Conservation (phyloP, 1,284 basidiomycete genomes). For the Pseudozyma tsukubaensis region DNA sequence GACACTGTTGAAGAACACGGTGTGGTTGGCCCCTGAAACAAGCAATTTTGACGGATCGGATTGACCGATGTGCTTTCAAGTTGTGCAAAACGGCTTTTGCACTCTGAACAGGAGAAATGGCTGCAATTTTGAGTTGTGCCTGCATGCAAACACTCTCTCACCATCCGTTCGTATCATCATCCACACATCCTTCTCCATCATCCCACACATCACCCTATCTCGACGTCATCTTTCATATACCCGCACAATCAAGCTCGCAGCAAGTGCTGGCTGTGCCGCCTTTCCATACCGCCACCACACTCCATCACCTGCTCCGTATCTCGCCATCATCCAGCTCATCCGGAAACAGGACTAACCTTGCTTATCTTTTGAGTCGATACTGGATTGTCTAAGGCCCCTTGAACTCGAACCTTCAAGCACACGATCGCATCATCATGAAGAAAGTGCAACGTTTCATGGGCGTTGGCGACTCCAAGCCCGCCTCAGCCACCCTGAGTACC, state of each 20-base stretch:
- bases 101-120: background rate
- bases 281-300: no score
- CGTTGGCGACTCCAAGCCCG: conserved; percentile 48
- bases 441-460: conserved; percentile 47
- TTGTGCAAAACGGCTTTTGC: no score
- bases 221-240: background rate
- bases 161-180: background rate
- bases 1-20: no score
- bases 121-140: conserved; percentile 6
- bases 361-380: background rate
- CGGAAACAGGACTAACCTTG: background rate
- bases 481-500: conserved; percentile 32
- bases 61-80: no score
- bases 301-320: background rate
- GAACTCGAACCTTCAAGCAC: background rate
- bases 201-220: background rate
- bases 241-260: no score
- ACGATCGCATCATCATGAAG: conserved; percentile 21
- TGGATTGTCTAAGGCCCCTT: no score
- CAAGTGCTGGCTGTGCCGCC: no score
- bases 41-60: no score
- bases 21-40: no score
- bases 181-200: conserved; percentile 1
- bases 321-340: background rate
- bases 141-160: conserved; percentile 4